phyloP scores from a whole-genome alignment of 257 asterid species.

The Fraxinus pennsylvanica region DNA sequence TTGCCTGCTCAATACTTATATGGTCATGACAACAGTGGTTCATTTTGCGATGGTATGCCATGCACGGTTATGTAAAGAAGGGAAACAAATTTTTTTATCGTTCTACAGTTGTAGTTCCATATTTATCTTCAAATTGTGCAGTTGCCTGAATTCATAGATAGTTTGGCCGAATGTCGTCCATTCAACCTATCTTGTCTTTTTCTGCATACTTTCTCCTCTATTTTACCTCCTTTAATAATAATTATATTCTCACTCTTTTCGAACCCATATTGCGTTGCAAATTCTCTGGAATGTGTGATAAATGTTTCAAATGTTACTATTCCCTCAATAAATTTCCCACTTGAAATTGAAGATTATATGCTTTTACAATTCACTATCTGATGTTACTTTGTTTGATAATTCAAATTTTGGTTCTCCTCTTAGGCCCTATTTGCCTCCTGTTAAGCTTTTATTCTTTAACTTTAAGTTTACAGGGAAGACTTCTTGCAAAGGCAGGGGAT shows the following conservation, averaged over 20 bases:
- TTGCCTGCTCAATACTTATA: background rate
- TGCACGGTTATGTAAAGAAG: background rate
- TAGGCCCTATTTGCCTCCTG: slow-evolving; percentile 25
- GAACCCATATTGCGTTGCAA: background rate
- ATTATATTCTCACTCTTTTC: background rate
- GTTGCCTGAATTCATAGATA: background rate
- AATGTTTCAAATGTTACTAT: background rate
- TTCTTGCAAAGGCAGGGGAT: slow-evolving; percentile 92
- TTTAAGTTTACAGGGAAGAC: slow-evolving; percentile 99
- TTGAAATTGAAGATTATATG: slow-evolving; percentile 1
- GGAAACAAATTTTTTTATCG: background rate
- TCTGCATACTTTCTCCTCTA: background rate
- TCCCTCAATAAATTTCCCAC: background rate
- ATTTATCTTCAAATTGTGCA: background rate
- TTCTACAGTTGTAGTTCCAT: background rate
- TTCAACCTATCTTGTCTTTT: background rate
- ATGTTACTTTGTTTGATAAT: slow-evolving; percentile 8
- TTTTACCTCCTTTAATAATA: background rate
- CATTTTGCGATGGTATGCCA: background rate
- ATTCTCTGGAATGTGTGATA: background rate
- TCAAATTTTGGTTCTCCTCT: slow-evolving; percentile 9
- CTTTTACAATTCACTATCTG: background rate
- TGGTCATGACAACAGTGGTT: background rate
- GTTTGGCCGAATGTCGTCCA: background rate
- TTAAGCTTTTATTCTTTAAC: slow-evolving; percentile 65